Evolutionary conservation across 257 asterid genomes (phyloP).

Genomic region (Coffea eugenioides): DNA sequence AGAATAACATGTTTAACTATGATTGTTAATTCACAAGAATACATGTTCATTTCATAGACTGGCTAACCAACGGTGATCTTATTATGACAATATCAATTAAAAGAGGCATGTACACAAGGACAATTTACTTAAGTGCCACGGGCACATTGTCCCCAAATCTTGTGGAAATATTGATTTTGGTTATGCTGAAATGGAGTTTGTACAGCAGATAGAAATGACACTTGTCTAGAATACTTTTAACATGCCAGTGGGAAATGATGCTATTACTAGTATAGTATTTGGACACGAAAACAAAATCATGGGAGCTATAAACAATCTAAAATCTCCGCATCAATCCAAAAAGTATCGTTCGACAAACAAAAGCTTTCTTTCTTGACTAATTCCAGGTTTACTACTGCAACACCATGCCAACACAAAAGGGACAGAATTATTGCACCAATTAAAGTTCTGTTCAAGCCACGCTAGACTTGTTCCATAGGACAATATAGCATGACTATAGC

Average conservation of each 20-base stretch:
- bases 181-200: not conserved
- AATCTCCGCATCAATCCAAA: not conserved
- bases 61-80: not conserved
- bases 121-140: not conserved
- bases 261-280: not conserved
- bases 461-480: too few species aligned
- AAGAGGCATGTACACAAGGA: not conserved
- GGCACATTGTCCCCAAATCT: not conserved
- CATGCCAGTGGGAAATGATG: not conserved
- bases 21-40: not conserved
- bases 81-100: not conserved
- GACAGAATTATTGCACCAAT: not conserved
- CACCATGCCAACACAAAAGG: not conserved
- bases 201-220: not conserved
- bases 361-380: not conserved
- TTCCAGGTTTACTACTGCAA: not conserved
- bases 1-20: not conserved
- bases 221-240: not conserved
- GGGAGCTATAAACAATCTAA: not conserved
- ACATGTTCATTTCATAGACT: not conserved
- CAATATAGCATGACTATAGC: not conserved
- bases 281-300: not conserved
- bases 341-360: not conserved
- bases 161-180: not conserved
- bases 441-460: not conserved